These are phyloP conservation scores for Escovopsis weberi DNA, from an alignment of 2,329 filamentous ascomycete species.

Conservation along the genomic window DNA sequence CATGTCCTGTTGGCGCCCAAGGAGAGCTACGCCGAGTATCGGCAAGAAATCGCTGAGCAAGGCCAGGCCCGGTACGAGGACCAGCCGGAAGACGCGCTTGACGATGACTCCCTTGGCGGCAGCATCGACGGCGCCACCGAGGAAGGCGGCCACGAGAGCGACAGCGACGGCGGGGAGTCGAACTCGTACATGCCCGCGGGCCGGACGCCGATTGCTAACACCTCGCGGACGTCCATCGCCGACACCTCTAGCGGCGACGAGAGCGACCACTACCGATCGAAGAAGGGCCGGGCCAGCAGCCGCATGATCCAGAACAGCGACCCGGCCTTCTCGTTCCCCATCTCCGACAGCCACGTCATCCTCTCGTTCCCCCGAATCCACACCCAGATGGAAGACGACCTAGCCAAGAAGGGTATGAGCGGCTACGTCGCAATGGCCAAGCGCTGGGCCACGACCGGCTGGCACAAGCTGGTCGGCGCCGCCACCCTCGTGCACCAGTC, in stretches of 20 bases:
- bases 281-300: conserved; percentile 15
- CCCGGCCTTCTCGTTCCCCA: conserved; percentile 16
- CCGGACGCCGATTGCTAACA: conserved; percentile 36
- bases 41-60: conserved; percentile 37
- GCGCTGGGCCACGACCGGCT: conserved; percentile 13
- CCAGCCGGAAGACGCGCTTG: conserved; percentile 16
- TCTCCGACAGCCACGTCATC: conserved; percentile 39
- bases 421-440: conserved; percentile 26
- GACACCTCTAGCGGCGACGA: conserved; percentile 33
- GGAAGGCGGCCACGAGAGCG: conserved; percentile 15
- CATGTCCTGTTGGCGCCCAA: conserved; percentile 84
- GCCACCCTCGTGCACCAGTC: conserved; percentile 16
- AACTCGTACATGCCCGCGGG: conserved; percentile 39
- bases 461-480: conserved; percentile 11
- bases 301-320: conserved; percentile 13
- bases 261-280: conserved; percentile 9
- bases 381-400: conserved; percentile 25
- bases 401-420: conserved; percentile 13
- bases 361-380: conserved; percentile 47
- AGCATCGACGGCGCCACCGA: conserved; percentile 23
- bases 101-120: conserved; percentile 25
- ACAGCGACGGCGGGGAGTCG: conserved; percentile 26
- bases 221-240: conserved; percentile 33
- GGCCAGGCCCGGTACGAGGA: conserved; percentile 42
- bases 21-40: conserved; percentile 53